A percentile compares a stretch with the other conserved stretches of the same genome.
These are phyloP conservation scores for Penicillium paxilli DNA, from an alignment of 495 filamentous ascomycete species.

Conservation along the genomic window DNA sequence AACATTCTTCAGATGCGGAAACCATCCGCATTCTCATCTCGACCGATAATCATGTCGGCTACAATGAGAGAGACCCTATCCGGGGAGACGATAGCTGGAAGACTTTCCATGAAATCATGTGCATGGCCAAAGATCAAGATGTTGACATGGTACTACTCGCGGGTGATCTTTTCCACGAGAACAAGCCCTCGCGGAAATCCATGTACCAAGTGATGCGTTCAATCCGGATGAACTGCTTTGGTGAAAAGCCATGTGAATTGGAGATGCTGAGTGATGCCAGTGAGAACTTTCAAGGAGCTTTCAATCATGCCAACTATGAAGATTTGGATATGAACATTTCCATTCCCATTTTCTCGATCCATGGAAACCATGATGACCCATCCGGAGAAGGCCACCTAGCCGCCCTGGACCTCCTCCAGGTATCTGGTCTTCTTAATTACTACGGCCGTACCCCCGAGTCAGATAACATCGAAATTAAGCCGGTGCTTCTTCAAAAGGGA, in stretches of 20 bases:
- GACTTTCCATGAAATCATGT: slow-evolving; percentile 95
- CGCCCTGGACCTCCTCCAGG: slow-evolving; percentile 86
- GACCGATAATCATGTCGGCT: slow-evolving; percentile 97
- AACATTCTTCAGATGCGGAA: slow-evolving; percentile 60
- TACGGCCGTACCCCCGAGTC: slow-evolving; percentile 89
- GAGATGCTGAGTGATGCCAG: slow-evolving; percentile 92
- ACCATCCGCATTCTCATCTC: slow-evolving; percentile 93
- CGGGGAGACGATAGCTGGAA: slow-evolving; percentile 97
- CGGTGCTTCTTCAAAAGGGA: slow-evolving; percentile 90
- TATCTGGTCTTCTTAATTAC: slow-evolving; percentile 92
- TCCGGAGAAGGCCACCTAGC: slow-evolving; percentile 89
- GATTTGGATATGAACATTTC: slow-evolving; percentile 97
- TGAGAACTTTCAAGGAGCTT: slow-evolving; percentile 80
- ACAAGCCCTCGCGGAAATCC: slow-evolving; percentile 92
- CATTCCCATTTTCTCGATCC: slow-evolving; percentile 97
- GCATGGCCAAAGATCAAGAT: slow-evolving; percentile 79
- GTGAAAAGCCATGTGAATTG: slow-evolving; percentile 92
- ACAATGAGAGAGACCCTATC: slow-evolving; percentile 87
- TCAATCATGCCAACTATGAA: slow-evolving; percentile 95
- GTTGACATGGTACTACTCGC: slow-evolving; percentile 96
- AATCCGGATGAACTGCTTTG: slow-evolving; percentile 88
- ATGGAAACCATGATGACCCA: slow-evolving; percentile 98
- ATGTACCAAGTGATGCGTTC: slow-evolving; percentile 98
- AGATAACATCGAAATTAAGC: slow-evolving; percentile 89
- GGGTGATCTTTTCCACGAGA: slow-evolving; percentile 97